Evolutionary conservation across 1,139 yeast species (phyloP), one percentile per base, ranked within the genome.

Genomic region (Taphrina pruni): DNA sequence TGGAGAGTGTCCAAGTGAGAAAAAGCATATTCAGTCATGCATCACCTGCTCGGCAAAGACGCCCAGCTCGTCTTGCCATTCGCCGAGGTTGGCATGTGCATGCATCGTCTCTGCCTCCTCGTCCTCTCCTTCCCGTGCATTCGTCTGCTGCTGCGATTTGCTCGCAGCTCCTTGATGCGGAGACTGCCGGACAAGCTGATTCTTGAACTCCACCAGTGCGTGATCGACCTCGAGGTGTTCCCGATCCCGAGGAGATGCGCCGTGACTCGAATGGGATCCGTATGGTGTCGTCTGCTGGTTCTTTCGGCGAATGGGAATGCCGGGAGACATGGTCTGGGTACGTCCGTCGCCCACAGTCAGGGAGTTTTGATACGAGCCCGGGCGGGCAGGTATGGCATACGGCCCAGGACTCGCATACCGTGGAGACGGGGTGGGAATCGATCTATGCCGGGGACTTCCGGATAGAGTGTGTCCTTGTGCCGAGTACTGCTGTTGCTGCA

Each of bases 321-420:
- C 54, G 9, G 32, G 54, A 11, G 54, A 26, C 54, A 21, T 50
- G 9, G n/a, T 35, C n/a, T 50, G 54, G 12, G 12, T n/a, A 6
- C 54, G 54, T 11, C 36, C 54, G 36, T 50, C 54, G 21, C 36
- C 36, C 54, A 50, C 54, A 8, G 36, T 50, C 36, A 50, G 36
- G n/a, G 54, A 21, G 21, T 50, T 50, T n/a, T 50, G 60, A 35
- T 39, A 56, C 9, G 60, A 56, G 17, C 41, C 43, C 17, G 36
- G 60, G 9, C 60, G 60, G 17, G 50, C 43, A 11, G 60, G 60
- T 7, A 56, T 56, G 43, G 60, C 41, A 26, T 56, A 56, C 17
- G 60, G 62, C 11, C 43, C 54, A 12, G 62, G 62, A 58, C 62
- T 58, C 11, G 62, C 52, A 26, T n/a, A 36, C 20, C 62, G 62